Conservation (phyloP, 306 rosid genomes). For the Cyamopsis tetragonoloba region DNA sequence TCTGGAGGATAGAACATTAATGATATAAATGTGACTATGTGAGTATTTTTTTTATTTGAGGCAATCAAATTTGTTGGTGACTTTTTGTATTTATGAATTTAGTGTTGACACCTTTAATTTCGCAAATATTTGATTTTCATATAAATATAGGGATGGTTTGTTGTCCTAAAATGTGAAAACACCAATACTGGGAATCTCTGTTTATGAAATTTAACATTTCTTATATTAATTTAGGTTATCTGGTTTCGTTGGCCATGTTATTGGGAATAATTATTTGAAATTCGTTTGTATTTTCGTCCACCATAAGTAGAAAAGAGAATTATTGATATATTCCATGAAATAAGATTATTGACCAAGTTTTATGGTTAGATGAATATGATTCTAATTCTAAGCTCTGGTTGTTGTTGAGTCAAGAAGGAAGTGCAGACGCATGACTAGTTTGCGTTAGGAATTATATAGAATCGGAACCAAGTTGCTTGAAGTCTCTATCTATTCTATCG, state of each 20-base stretch:
- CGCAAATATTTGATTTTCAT: no score
- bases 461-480: neutral
- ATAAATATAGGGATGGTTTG: neutral
- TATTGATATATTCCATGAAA: neutral
- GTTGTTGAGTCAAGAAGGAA: neutral
- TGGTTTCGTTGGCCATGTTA: neutral
- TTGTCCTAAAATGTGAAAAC: neutral
- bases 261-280: neutral
- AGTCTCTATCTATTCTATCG: neutral
- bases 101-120: no score
- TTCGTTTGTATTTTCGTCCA: neutral
- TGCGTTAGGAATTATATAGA: neutral
- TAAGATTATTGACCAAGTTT: no score
- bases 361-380: no score
- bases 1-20: no score
- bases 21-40: no score
- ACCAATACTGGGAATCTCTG: constrained; percentile 20
- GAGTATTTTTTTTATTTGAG: no score
- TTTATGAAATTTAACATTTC: neutral
- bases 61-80: no score
- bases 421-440: neutral
- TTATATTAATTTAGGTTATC: neutral
- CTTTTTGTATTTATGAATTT: no score
- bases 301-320: neutral
- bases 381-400: neutral